Base-by-base conservation (phyloP, 371 early-diverging fungal genomes). In the Rhizopus stolonifer region DNA sequence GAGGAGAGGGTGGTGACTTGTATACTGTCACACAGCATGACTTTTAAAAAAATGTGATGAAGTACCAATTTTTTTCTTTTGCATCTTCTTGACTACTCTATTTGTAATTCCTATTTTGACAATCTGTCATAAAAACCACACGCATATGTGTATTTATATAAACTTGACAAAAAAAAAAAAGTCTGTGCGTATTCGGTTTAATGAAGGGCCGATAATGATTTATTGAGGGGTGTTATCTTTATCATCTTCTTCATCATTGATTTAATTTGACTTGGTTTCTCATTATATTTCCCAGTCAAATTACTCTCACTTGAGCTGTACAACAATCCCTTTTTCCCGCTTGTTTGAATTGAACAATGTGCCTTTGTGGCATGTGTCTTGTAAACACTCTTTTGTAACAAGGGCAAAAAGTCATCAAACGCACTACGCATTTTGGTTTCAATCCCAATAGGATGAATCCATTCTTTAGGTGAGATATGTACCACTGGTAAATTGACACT, bases 241-340 rank as follows among this genome's bases (percentile, higher is more conserved):
- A 72, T 65, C 15, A 65, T 68, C 55, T 54, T 49, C 34, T 63
- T 59, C 66, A 72, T 67, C 61, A 72, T 68, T 13, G 59, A 65
- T 52, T 64, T 68, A 29, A 72, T 49, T 33, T 68, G 68, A 19
- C 67, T 64, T 22, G 54, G 60, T 22, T 64, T 60, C 5, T 49
- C 49, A 33, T 29, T 29, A 44, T 8, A 38, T 1, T 18, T 39
- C 31, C n/a, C n/a, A n/a, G n/a, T n/a, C n/a, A n/a, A n/a, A n/a
- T n/a, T n/a, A n/a, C 31, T 29, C 10, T 29, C 31, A 29, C 10
- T 29, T 29, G 31, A 29, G 31, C 31, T 29, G 31, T 29, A 29
- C 31, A 29, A 29, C 31, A 29, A 10, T 29, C 10, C 31, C 10
- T 29, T 29, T 29, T 29, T 29, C 31, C 31, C 31, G 31, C 31